These are phyloP conservation scores for Penicillium decumbens DNA, from an alignment of 2,329 filamentous ascomycete species.

Conservation along the genomic window DNA sequence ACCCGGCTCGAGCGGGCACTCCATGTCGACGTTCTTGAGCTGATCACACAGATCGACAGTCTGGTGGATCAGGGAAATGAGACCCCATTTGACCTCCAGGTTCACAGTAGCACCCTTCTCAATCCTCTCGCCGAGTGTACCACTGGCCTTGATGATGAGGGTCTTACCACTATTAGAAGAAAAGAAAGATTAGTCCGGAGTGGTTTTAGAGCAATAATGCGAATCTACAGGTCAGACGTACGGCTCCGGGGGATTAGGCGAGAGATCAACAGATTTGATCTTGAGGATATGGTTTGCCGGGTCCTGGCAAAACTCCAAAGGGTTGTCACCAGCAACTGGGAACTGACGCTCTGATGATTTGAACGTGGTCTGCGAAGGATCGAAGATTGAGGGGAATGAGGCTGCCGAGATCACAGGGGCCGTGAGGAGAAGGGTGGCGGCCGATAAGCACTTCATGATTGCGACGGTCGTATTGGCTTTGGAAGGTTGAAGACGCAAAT, in stretches of 20 bases:
- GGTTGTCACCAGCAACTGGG: slow-evolving; percentile 78
- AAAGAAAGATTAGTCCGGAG: slow-evolving; percentile 13
- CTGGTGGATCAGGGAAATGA: slow-evolving; percentile 82
- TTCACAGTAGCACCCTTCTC: slow-evolving; percentile 74
- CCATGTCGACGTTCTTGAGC: slow-evolving; percentile 77
- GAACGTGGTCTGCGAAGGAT: slow-evolving; percentile 48
- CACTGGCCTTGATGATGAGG: slow-evolving; percentile 73
- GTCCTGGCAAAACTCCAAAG: slow-evolving; percentile 71
- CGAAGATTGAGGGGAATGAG: slow-evolving; percentile 46
- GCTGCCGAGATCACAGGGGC: slow-evolving; percentile 45
- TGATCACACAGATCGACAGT: slow-evolving; percentile 83
- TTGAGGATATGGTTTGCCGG: slow-evolving; percentile 65
- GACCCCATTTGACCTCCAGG: slow-evolving; percentile 85
- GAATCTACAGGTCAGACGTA: slow-evolving; percentile 49
- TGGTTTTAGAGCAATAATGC: not conserved
- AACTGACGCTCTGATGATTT: slow-evolving; percentile 47
- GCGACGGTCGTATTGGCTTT: not conserved
- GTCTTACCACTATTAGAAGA: slow-evolving; percentile 60
- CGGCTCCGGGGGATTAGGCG: slow-evolving; percentile 82
- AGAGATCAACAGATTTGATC: slow-evolving; percentile 74
- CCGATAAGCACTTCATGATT: slow-evolving; percentile 42
- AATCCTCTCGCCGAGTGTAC: slow-evolving; percentile 68
- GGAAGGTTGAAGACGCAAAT: not conserved
- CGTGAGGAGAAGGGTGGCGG: slow-evolving; percentile 40
- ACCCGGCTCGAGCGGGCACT: slow-evolving; percentile 83